A percentile compares a stretch with the other conserved stretches of the same genome.
These are phyloP conservation scores for Aspergillus sojae DNA, from an alignment of 2,329 filamentous ascomycete genomes.

Conservation along the genomic window DNA sequence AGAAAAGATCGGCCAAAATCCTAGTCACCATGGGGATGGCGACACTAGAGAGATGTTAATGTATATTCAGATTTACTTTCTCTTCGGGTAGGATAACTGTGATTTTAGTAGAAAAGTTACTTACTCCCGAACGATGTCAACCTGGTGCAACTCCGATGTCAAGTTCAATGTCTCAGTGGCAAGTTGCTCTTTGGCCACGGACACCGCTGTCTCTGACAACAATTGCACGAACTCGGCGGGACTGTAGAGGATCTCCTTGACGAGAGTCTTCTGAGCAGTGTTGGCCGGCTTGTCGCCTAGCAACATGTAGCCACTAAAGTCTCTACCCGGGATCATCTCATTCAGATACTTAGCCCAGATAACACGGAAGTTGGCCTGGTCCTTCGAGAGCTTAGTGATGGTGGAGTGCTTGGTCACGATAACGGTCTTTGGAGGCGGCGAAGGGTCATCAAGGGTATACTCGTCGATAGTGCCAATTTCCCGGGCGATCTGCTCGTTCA, in stretches of 20 bases:
- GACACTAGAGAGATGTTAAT: slow-evolving; percentile 14
- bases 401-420: slow-evolving; percentile 22
- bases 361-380: slow-evolving; percentile 27
- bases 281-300: slow-evolving; percentile 22
- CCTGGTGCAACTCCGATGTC: slow-evolving; percentile 22
- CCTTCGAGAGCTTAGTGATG: slow-evolving; percentile 22
- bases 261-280: slow-evolving; percentile 20
- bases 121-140: slow-evolving; percentile 29
- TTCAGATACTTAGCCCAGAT: slow-evolving; percentile 25
- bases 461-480: slow-evolving; percentile 22
- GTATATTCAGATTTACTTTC: neutral
- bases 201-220: slow-evolving; percentile 18
- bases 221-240: slow-evolving; percentile 24
- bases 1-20: slow-evolving; percentile 29
- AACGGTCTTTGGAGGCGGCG: slow-evolving; percentile 21
- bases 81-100: neutral
- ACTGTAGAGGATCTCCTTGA: slow-evolving; percentile 23
- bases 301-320: slow-evolving; percentile 22
- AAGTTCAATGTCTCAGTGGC: slow-evolving; percentile 24
- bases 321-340: slow-evolving; percentile 23
- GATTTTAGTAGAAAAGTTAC: neutral
- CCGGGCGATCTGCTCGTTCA: slow-evolving; percentile 28
- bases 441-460: slow-evolving; percentile 23
- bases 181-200: slow-evolving; percentile 23
- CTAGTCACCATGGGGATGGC: slow-evolving; percentile 30